These are phyloP conservation scores for Cymbidium sinense DNA, from an alignment of 106 monocot species.

Conservation along the genomic window DNA sequence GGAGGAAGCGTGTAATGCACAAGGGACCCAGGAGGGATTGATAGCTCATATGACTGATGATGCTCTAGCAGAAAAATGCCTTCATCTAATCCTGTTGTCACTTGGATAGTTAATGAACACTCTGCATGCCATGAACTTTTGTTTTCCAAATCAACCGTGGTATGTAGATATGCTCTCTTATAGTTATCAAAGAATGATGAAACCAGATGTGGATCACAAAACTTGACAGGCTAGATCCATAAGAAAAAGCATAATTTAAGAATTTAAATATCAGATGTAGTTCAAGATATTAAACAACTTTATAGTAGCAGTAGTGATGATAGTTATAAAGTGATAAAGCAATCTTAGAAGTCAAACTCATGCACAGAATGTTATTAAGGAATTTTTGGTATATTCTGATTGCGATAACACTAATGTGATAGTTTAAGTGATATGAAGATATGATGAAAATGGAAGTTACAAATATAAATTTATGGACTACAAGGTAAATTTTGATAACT, in stretches of 20 bases:
- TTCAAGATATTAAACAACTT: background rate
- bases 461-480: background rate
- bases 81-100: constrained; percentile 68
- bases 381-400: background rate
- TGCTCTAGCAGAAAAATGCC: constrained; percentile 74
- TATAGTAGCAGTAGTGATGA: background rate
- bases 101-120: constrained; percentile 74
- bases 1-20: constrained; percentile 70
- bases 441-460: background rate
- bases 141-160: constrained; percentile 81
- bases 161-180: constrained; percentile 79
- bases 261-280: background rate
- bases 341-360: background rate
- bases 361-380: background rate
- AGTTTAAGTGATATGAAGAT: background rate
- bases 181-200: constrained; percentile 85
- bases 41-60: constrained; percentile 43
- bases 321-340: background rate
- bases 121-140: constrained; percentile 73
- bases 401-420: background rate
- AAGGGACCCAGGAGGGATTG: constrained; percentile 47
- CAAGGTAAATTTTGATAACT: constrained; percentile 15
- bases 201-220: constrained; percentile 82
- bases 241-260: background rate
- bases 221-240: constrained; percentile 73